Conservation (phyloP, 2,329 filamentous ascomycete genomes). For the Xylariales sp. region DNA sequence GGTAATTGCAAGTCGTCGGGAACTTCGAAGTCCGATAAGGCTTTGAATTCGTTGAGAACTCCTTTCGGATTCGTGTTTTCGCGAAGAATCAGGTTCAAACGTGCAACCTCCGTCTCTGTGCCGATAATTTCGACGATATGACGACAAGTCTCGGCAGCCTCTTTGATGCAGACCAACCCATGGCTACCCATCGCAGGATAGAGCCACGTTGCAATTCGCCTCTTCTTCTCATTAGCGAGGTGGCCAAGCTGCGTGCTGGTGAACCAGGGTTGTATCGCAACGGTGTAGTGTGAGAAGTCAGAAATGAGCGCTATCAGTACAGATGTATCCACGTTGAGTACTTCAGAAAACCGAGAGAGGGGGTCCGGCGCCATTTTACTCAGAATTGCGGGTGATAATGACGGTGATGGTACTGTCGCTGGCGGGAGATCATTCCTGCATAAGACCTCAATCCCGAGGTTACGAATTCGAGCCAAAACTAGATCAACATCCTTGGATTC, state of each 20-base stretch:
- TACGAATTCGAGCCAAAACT: constrained; percentile 21
- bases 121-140: constrained; percentile 61
- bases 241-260: constrained; percentile 60
- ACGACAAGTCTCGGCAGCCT: constrained; percentile 61
- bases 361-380: constrained; percentile 24
- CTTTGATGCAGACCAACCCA: constrained; percentile 59
- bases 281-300: constrained; percentile 59
- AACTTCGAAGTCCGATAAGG: constrained; percentile 2
- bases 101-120: constrained; percentile 54
- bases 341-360: constrained; percentile 17
- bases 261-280: constrained; percentile 32
- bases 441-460: constrained; percentile 18
- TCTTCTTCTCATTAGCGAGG: constrained; percentile 57
- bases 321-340: constrained; percentile 61
- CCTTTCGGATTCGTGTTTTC: background rate
- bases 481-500: constrained; percentile 22
- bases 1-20: constrained; percentile 2
- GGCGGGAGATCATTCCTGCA: constrained; percentile 17
- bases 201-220: constrained; percentile 55
- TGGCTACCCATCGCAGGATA: constrained; percentile 56
- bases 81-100: constrained; percentile 55
- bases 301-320: constrained; percentile 68
- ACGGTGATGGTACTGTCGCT: constrained; percentile 14
- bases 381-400: constrained; percentile 17
- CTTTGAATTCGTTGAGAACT: background rate